Percentiles rank a stretch among this genome's conserved stretches.
These are phyloP conservation scores for Penicillium sp. DNA, from an alignment of 2,329 filamentous ascomycete genomes.

Conservation along the genomic window DNA sequence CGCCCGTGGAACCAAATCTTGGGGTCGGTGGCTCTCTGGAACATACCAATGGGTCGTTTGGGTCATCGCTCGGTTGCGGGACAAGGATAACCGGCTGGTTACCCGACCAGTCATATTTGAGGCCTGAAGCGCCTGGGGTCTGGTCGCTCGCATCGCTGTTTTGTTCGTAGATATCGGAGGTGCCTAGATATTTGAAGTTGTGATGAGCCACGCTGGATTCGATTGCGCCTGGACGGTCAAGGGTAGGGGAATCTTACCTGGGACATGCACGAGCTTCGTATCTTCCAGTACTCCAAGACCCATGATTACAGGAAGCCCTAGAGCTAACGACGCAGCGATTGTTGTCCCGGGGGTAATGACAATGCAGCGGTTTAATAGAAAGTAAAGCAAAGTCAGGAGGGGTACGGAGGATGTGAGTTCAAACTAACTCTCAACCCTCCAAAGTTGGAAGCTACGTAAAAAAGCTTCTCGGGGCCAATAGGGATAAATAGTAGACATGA, in stretches of 20 bases:
- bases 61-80: conserved; percentile 87
- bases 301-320: conserved; percentile 46
- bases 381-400: background rate
- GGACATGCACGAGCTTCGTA: conserved; percentile 65
- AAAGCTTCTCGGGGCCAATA: conserved; percentile 4
- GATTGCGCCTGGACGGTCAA: background rate
- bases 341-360: background rate
- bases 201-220: background rate
- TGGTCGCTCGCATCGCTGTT: conserved; percentile 43
- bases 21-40: conserved; percentile 36
- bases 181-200: conserved; percentile 27
- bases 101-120: conserved; percentile 73
- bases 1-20: background rate
- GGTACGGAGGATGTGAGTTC: background rate
- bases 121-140: conserved; percentile 38
- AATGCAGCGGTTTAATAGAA: background rate
- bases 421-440: background rate
- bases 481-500: background rate
- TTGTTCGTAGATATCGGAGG: conserved; percentile 63
- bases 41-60: conserved; percentile 76
- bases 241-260: conserved; percentile 56
- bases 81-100: conserved; percentile 73
- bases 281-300: conserved; percentile 74
- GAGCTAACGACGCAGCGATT: background rate
- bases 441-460: background rate